These are phyloP conservation scores for Trypanosoma lewisi DNA, from an alignment of 208 protist species.

Conservation along the genomic window DNA sequence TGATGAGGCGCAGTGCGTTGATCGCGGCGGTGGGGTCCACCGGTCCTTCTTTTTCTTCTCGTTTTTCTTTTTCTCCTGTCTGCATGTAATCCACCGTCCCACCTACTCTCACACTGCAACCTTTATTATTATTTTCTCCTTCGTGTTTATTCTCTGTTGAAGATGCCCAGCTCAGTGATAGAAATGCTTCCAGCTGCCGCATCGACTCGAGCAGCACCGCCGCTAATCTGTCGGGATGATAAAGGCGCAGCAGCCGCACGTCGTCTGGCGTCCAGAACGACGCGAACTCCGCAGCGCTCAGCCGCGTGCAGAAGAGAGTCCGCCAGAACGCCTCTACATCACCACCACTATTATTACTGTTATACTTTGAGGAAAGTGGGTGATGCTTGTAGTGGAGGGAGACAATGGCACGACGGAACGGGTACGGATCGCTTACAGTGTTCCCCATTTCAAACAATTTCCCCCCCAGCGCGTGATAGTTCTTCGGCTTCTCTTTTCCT, in stretches of 20 bases:
- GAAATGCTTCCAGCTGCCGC: slow-evolving; percentile 24
- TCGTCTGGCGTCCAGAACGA: slow-evolving; percentile 27
- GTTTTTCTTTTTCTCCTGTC: too few species aligned
- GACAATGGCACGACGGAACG: slow-evolving; percentile 22
- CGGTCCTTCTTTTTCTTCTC: not conserved
- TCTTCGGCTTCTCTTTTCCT: not conserved
- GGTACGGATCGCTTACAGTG: slow-evolving; percentile 1
- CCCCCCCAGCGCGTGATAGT: not conserved
- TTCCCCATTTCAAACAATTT: slow-evolving; percentile 24
- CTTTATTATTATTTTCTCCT: too few species aligned
- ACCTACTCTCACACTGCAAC: not conserved
- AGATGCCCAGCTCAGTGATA: not conserved
- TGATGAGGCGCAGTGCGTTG: slow-evolving; percentile 26
- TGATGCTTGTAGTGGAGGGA: slow-evolving; percentile 18
- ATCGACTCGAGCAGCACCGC: slow-evolving; percentile 11
- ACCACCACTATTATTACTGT: not conserved
- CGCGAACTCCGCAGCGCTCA: slow-evolving; percentile 15
- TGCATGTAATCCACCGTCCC: slow-evolving; percentile 6
- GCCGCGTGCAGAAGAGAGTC: slow-evolving; percentile 16
- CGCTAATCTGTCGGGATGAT: slow-evolving; percentile 24
- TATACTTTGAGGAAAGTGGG: slow-evolving; percentile 17
- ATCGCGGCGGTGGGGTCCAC: slow-evolving; percentile 11
- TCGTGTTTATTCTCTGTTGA: not conserved
- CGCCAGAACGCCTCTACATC: slow-evolving; percentile 12
- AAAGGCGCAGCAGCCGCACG: slow-evolving; percentile 24